Evolutionary conservation across 768 basidiomycete genomes (phyloP).

Genomic region (Lyophyllum decastes): DNA sequence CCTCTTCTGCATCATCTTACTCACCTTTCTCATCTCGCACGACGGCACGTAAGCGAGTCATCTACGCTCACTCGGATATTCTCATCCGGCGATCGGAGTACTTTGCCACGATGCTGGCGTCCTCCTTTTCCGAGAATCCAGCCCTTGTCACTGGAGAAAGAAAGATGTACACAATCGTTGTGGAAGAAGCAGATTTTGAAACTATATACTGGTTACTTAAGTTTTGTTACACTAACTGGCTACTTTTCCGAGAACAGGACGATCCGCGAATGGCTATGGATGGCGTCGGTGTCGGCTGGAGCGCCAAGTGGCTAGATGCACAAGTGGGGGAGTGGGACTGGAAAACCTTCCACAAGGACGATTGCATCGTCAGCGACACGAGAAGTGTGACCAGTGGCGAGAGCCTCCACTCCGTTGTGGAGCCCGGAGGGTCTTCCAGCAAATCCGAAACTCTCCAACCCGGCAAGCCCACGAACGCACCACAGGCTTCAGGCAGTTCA

Average conservation of each 20-base stretch:
- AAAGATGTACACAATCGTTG: constrained; percentile 64
- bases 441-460: constrained; percentile 30
- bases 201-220: constrained; percentile 81
- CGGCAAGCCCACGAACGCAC: constrained; percentile 16
- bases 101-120: constrained; percentile 73
- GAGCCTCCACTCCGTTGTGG: constrained; percentile 34
- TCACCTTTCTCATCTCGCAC: constrained; percentile 43
- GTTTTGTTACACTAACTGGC: constrained; percentile 76
- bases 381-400: constrained; percentile 56
- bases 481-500: constrained; percentile 18
- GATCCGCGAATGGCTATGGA: constrained; percentile 70
- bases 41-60: constrained; percentile 67
- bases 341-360: constrained; percentile 57
- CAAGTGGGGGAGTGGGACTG: constrained; percentile 67
- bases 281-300: constrained; percentile 68
- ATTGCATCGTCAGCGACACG: constrained; percentile 31
- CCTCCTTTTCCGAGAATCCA: constrained; percentile 65
- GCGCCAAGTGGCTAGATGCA: constrained; percentile 53
- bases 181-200: constrained; percentile 77
- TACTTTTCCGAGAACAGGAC: constrained; percentile 68
- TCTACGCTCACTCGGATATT: constrained; percentile 82
- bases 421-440: constrained; percentile 27
- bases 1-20: constrained; percentile 43
- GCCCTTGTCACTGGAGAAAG: constrained; percentile 44
- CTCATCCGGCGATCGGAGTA: constrained; percentile 75